phyloP scores from a whole-genome alignment of 2,329 filamentous ascomycete species.

The Venturia asperata region DNA sequence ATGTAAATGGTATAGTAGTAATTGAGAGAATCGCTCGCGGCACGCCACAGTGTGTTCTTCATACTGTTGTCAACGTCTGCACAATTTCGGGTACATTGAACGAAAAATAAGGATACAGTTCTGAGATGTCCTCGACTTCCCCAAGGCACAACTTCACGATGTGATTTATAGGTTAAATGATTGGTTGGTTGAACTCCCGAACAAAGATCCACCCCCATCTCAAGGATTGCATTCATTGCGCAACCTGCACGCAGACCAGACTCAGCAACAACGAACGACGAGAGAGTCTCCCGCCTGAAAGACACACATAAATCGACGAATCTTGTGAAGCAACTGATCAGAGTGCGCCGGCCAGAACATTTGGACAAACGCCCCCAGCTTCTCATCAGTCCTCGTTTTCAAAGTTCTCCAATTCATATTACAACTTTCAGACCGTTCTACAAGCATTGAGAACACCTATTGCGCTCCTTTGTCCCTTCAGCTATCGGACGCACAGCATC shows the following conservation, averaged over 20 bases:
- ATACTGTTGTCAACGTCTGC: background rate
- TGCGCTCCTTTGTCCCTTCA: background rate
- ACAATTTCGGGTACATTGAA: background rate
- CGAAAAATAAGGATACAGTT: no score
- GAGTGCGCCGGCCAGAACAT: background rate
- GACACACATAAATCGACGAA: background rate
- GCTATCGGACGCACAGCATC: background rate
- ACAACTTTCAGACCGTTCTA: background rate
- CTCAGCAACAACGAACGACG: background rate
- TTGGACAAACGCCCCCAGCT: background rate
- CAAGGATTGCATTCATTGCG: constrained; percentile 4
- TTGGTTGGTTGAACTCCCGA: background rate
- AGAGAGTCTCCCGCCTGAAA: background rate
- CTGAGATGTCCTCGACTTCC: background rate
- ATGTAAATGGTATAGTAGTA: background rate
- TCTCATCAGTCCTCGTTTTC: background rate
- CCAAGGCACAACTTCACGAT: background rate
- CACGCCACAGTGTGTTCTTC: background rate
- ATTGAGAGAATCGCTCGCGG: background rate
- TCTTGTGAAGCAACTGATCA: background rate
- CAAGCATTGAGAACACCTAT: background rate
- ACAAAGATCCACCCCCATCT: background rate
- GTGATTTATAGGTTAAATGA: constrained; percentile 1
- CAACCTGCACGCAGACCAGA: background rate
- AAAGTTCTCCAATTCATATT: constrained; percentile 8